Percentiles rank a stretch among this genome's conserved stretches.
Evolutionary conservation across 1,139 yeast species (phyloP).

Genomic region (Pichia norvegensis): DNA sequence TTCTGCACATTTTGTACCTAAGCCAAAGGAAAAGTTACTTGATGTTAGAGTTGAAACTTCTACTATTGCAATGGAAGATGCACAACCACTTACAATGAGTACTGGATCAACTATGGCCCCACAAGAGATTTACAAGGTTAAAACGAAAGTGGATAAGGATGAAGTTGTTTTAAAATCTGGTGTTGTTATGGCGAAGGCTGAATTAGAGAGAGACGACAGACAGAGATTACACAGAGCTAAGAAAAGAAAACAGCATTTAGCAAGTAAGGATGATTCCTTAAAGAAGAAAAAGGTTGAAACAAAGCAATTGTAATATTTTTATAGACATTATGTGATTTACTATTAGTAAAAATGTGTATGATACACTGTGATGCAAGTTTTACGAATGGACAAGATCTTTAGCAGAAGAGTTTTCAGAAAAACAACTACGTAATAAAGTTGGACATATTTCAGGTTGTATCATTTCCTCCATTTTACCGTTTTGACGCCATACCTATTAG

Average conservation of each 20-base stretch:
- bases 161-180: constrained; percentile 78
- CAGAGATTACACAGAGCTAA: constrained; percentile 79
- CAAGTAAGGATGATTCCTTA: constrained; percentile 22
- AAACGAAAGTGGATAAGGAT: constrained; percentile 39
- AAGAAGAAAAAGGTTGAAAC: constrained; percentile 23
- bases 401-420: no score
- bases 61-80: constrained; percentile 87
- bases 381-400: no score
- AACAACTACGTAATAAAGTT: no score
- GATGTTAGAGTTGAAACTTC: constrained; percentile 75
- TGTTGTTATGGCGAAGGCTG: constrained; percentile 73
- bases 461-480: no score
- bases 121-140: constrained; percentile 78
- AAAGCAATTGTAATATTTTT: constrained; percentile 13
- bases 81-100: constrained; percentile 83
- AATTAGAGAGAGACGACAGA: constrained; percentile 78
- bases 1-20: constrained; percentile 90
- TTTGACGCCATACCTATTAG: no score
- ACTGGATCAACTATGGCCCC: constrained; percentile 82
- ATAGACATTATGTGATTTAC: no score
- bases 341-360: no score
- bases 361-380: no score
- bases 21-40: constrained; percentile 72
- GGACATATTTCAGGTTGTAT: no score
- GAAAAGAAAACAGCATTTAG: constrained; percentile 55